phyloP scores from a whole-genome alignment of 495 filamentous ascomycete species.

The Aspergillus ostianus region DNA sequence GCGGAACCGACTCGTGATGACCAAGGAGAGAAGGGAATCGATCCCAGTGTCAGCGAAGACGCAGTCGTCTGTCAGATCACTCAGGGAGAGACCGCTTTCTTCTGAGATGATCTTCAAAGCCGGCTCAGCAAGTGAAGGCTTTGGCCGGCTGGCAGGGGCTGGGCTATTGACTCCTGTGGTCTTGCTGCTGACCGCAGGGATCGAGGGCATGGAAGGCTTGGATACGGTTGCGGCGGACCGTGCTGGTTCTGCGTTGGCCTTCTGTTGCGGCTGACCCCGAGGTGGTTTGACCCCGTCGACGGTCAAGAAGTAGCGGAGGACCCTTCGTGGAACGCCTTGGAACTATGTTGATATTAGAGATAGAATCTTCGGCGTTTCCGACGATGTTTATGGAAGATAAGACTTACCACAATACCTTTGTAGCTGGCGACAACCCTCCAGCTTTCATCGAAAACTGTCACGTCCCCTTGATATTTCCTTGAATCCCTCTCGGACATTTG shows the following conservation, averaged over 20 bases:
- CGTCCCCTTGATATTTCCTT: conserved; percentile 37
- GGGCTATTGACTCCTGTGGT: no score
- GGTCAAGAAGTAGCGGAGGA: no score
- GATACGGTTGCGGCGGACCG: no score
- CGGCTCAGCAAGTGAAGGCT: background rate
- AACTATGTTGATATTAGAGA: background rate
- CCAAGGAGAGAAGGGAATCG: no score
- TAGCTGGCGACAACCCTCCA: conserved; percentile 35
- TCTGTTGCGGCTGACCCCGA: no score
- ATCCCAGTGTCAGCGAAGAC: no score
- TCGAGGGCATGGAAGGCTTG: no score
- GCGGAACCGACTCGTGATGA: no score
- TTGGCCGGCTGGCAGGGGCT: background rate
- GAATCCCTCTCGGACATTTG: conserved; percentile 36
- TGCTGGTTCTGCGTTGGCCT: no score
- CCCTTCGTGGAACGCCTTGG: background rate
- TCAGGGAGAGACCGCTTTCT: background rate
- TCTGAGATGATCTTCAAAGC: background rate
- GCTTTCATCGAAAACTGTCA: conserved; percentile 33
- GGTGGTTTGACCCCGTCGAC: no score
- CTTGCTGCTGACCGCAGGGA: no score
- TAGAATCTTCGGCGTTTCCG: background rate
- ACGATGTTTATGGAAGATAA: background rate
- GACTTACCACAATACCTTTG: conserved; percentile 5
- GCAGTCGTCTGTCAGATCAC: no score